Conservation (phyloP, 1,139 yeast species). For the Diutina ranongensis region DNA sequence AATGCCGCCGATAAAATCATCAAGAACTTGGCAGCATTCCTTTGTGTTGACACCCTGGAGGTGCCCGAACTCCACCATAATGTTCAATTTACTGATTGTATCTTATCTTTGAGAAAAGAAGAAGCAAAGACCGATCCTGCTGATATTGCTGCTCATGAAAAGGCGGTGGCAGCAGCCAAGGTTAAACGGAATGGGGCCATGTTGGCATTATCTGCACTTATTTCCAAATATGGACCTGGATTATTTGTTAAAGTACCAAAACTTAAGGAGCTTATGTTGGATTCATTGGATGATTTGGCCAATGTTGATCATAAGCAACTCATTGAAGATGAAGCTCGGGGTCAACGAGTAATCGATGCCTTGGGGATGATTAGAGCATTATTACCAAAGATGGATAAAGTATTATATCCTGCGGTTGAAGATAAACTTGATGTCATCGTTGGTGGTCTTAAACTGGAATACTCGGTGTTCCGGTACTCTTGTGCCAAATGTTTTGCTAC, state of each 20-base stretch:
- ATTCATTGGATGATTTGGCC: conserved; percentile 19
- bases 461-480: conserved; percentile 78
- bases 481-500: conserved; percentile 87
- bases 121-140: conserved; percentile 61
- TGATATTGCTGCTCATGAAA: conserved; percentile 52
- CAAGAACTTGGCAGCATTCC: conserved; percentile 82
- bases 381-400: conserved; percentile 46
- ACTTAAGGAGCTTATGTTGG: conserved; percentile 54
- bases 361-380: conserved; percentile 73
- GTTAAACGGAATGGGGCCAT: conserved; percentile 80
- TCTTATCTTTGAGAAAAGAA: conserved; percentile 71
- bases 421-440: conserved; percentile 37
- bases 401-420: conserved; percentile 39
- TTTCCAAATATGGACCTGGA: conserved; percentile 37
- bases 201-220: conserved; percentile 49
- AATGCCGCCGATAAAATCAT: conserved; percentile 82
- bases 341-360: conserved; percentile 81
- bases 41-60: conserved; percentile 92
- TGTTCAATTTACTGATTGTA: conserved; percentile 39
- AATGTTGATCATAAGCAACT: conserved; percentile 19
- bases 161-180: conserved; percentile 60
- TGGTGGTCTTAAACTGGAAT: conserved; percentile 55
- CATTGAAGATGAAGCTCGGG: conserved; percentile 37
- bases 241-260: conserved; percentile 60
- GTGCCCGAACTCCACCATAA: conserved; percentile 87